These are phyloP conservation scores for Alternaria hordeiaustralica DNA, from an alignment of 2,329 filamentous ascomycete genomes.

Conservation along the genomic window DNA sequence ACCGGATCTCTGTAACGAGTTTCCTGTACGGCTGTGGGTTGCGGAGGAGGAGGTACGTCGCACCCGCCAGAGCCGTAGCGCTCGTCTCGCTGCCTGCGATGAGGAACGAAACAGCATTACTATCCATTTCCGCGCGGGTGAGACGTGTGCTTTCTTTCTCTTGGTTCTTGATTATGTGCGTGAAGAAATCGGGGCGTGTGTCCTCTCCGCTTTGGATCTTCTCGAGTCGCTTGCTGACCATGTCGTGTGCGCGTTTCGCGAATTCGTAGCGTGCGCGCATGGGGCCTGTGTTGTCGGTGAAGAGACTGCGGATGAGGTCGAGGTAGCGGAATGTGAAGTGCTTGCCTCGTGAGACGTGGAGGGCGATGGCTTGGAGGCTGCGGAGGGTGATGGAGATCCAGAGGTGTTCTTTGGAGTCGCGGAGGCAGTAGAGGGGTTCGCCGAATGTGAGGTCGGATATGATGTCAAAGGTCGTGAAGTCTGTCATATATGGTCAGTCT, in stretches of 20 bases:
- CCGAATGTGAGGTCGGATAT: constrained; percentile 43
- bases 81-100: constrained; percentile 57
- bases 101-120: constrained; percentile 44
- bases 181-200: constrained; percentile 35
- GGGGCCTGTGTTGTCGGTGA: constrained; percentile 11
- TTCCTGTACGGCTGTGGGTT: constrained; percentile 24
- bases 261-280: constrained; percentile 25
- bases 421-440: constrained; percentile 40
- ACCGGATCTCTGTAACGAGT: constrained; percentile 32
- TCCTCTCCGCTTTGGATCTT: constrained; percentile 14
- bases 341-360: constrained; percentile 21
- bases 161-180: constrained; percentile 32
- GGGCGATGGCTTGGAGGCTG: constrained; percentile 12
- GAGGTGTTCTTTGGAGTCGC: constrained; percentile 33
- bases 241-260: constrained; percentile 12
- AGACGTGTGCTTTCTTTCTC: constrained; percentile 19
- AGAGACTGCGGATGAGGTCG: constrained; percentile 18
- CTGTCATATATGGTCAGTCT: background rate
- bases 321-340: constrained; percentile 26
- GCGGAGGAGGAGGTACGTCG: constrained; percentile 51
- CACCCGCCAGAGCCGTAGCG: constrained; percentile 52
- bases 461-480: constrained; percentile 26
- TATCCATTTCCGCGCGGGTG: constrained; percentile 42
- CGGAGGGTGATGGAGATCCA: constrained; percentile 37
- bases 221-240: constrained; percentile 27